phyloP scores from a whole-genome alignment of 106 monocot genomes.

The Dioscorea alata region DNA sequence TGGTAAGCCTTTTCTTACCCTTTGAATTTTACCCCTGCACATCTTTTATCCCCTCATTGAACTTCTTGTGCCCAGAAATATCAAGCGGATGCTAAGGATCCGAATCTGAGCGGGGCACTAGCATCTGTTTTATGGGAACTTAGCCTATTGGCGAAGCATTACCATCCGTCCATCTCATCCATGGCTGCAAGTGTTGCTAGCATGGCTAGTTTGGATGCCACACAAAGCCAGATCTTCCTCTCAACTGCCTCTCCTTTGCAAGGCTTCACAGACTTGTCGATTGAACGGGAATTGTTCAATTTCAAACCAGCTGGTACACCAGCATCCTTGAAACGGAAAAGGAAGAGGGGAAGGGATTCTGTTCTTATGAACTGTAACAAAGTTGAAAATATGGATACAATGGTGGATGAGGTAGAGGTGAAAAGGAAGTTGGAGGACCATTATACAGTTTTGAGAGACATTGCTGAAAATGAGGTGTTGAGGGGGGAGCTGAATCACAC shows the following conservation, averaged over 20 bases:
- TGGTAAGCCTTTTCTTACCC: constrained; percentile 27
- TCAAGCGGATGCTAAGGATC: constrained; percentile 77
- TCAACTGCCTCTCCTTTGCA: constrained; percentile 51
- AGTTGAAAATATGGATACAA: constrained; percentile 13
- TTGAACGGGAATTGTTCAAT: constrained; percentile 30
- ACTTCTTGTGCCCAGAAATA: constrained; percentile 57
- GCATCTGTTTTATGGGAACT: constrained; percentile 98
- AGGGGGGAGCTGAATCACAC: constrained; percentile 49
- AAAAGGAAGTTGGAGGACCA: constrained; percentile 61
- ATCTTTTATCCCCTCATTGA: background rate
- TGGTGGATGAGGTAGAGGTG: constrained; percentile 38
- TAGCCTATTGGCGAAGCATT: constrained; percentile 78
- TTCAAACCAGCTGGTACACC: constrained; percentile 20
- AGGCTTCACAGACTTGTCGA: constrained; percentile 58
- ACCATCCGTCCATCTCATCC: constrained; percentile 63
- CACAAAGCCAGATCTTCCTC: constrained; percentile 43
- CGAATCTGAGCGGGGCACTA: constrained; percentile 84
- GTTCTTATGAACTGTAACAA: constrained; percentile 6
- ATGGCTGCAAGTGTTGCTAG: constrained; percentile 63
- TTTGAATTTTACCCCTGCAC: too few relatives aligned
- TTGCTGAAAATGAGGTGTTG: constrained; percentile 58
- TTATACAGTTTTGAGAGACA: constrained; percentile 45
- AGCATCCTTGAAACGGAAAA: constrained; percentile 29
- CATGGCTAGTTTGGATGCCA: constrained; percentile 21
- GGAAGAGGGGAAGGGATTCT: constrained; percentile 31